Conservation (phyloP, 805 yeast species). For the Spathaspora gorwiae region DNA sequence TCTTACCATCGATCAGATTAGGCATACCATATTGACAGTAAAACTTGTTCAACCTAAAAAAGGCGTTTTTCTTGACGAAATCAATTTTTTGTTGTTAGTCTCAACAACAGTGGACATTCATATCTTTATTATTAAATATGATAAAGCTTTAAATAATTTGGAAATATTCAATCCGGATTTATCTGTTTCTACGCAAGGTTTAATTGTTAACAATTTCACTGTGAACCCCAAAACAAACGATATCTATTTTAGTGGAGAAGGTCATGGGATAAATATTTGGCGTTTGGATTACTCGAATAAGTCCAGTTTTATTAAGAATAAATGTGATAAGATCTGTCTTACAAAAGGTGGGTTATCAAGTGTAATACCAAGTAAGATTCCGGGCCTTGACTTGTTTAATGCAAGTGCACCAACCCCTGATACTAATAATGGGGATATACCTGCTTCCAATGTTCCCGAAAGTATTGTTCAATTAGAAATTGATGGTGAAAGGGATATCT, state of each 20-base stretch:
- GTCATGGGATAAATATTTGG: slow-evolving; percentile 80
- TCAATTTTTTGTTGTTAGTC: slow-evolving; percentile 67
- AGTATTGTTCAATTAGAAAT: slow-evolving; percentile 58
- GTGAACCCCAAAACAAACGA: slow-evolving; percentile 65
- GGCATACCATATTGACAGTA: slow-evolving; percentile 72
- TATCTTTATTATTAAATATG: slow-evolving; percentile 66
- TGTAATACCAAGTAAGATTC: slow-evolving; percentile 34
- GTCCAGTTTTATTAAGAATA: slow-evolving; percentile 82
- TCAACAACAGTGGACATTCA: slow-evolving; percentile 79
- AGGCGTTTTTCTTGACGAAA: slow-evolving; percentile 73
- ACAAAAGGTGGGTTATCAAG: slow-evolving; percentile 55
- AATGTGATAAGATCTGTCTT: slow-evolving; percentile 77
- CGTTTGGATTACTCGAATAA: slow-evolving; percentile 77
- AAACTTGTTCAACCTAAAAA: slow-evolving; percentile 76
- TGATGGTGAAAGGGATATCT: slow-evolving; percentile 71
- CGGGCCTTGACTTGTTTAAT: slow-evolving; percentile 28
- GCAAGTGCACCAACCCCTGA: slow-evolving; percentile 5
- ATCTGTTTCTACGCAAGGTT: slow-evolving; percentile 74
- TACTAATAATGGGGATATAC: slow-evolving; percentile 3
- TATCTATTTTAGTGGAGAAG: slow-evolving; percentile 77
- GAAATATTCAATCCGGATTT: slow-evolving; percentile 80
- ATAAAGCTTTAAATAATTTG: slow-evolving; percentile 39
- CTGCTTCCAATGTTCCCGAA: slow-evolving; percentile 41
- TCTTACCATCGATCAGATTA: slow-evolving; percentile 76
- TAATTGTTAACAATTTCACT: slow-evolving; percentile 61